Evolutionary conservation across 2,329 filamentous ascomycete species (phyloP).

Genomic region (Periconia sp.): DNA sequence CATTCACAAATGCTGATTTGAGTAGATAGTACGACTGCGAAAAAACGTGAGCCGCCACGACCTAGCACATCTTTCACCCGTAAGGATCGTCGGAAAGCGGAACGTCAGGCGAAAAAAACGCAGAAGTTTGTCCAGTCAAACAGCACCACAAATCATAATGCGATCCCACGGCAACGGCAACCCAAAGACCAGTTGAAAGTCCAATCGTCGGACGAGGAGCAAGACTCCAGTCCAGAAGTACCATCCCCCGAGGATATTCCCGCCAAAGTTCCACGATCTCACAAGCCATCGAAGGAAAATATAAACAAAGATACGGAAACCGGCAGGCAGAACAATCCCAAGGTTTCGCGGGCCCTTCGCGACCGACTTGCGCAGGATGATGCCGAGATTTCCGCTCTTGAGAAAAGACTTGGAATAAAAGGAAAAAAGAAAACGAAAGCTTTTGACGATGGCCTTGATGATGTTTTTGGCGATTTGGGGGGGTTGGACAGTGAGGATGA

Average conservation of each 20-base stretch:
- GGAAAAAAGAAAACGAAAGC: conserved; percentile 70
- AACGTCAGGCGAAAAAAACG: conserved; percentile 63
- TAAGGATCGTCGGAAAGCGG: conserved; percentile 69
- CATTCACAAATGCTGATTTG: background rate
- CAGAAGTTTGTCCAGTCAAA: conserved; percentile 31
- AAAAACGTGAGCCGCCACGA: conserved; percentile 25
- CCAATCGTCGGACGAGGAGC: conserved; percentile 15
- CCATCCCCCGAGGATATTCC: conserved; percentile 12
- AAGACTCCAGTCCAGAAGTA: conserved; percentile 37
- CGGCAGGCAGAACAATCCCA: conserved; percentile 6
- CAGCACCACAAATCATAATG: conserved; percentile 8
- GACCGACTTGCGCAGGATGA: conserved; percentile 74
- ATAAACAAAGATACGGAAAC: conserved; percentile 17
- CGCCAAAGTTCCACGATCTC: conserved; percentile 7
- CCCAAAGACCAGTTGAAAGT: background rate
- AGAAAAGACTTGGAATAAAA: conserved; percentile 84
- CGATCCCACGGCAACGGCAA: background rate
- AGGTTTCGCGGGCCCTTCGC: conserved; percentile 50
- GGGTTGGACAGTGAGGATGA: conserved; percentile 48
- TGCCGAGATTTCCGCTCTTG: conserved; percentile 81
- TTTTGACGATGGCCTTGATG: conserved; percentile 81
- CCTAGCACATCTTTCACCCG: conserved; percentile 43
- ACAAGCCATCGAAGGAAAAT: conserved; percentile 39
- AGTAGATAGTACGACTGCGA: background rate
- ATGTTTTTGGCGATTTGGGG: conserved; percentile 69